phyloP scores from a whole-genome alignment of 108 stramenopile species.

The Pseudonitzschia multistriata region DNA sequence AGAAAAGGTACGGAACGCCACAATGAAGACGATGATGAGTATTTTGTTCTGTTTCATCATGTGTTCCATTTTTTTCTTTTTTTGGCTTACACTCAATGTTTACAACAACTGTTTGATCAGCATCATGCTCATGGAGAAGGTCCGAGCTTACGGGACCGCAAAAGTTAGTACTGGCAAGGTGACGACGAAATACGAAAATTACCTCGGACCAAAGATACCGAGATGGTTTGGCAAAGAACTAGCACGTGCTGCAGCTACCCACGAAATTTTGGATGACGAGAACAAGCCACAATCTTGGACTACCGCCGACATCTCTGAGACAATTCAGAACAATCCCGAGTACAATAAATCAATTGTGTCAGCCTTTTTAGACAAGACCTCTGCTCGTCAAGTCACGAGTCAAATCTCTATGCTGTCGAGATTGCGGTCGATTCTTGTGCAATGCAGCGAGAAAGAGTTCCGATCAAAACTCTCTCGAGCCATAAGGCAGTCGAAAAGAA shows the following conservation, averaged over 20 bases:
- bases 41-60: neutral
- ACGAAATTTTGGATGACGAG: conserved; percentile 49
- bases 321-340: conserved; percentile 43
- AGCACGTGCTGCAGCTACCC: conserved; percentile 30
- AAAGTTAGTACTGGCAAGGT: neutral
- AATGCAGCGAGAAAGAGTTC: conserved; percentile 37
- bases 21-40: neutral
- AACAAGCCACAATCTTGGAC: conserved; percentile 43
- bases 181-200: conserved; percentile 45
- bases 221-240: conserved; percentile 67
- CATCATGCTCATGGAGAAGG: conserved; percentile 40
- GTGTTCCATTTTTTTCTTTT: neutral
- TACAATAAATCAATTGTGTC: conserved; percentile 33
- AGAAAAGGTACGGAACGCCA: conserved; percentile 28
- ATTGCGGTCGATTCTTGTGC: conserved; percentile 58
- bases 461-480: conserved; percentile 43
- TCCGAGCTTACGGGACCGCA: conserved; percentile 21
- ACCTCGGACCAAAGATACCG: conserved; percentile 64
- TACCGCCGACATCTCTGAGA: conserved; percentile 44
- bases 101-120: neutral
- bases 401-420: conserved; percentile 72
- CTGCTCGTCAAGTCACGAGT: conserved; percentile 55
- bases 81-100: neutral
- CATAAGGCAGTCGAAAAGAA: conserved; percentile 39
- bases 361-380: conserved; percentile 59